A percentile compares a stretch with the other conserved stretches of the same genome.
These are phyloP conservation scores for Ustilago nuda DNA, from an alignment of 1,284 basidiomycete species.

Conservation along the genomic window DNA sequence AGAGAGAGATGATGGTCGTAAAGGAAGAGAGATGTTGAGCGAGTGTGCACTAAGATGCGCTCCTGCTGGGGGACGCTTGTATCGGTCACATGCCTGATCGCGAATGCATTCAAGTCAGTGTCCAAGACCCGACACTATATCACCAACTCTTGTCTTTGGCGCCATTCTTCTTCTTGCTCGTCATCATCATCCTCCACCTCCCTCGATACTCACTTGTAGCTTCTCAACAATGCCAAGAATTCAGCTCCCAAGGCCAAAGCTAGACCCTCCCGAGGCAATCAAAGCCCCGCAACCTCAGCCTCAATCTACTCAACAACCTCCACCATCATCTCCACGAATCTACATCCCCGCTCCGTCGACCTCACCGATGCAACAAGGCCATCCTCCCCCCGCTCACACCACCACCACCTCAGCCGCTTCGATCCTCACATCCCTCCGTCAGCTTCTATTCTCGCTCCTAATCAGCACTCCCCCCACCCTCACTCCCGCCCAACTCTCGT, in stretches of 20 bases:
- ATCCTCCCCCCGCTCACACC: not conserved
- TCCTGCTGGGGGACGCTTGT: no score
- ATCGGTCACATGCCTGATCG: no score
- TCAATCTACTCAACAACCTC: not conserved
- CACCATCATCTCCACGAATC: not conserved
- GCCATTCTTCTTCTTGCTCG: not conserved
- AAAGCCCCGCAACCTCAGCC: no score
- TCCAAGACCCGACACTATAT: no score
- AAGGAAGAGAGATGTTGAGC: no score
- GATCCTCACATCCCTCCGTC: not conserved
- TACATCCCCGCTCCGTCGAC: constrained; percentile 2
- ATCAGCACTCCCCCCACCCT: constrained; percentile 19
- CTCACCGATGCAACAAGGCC: not conserved
- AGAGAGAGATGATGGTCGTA: no score
- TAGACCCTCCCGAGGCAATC: not conserved
- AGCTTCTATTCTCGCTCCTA: constrained; percentile 14
- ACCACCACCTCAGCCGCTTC: not conserved
- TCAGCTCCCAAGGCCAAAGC: no score
- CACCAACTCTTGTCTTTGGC: no score
- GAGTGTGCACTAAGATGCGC: no score
- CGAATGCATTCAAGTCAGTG: no score
- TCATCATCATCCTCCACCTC: not conserved
- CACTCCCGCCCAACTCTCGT: constrained; percentile 14
- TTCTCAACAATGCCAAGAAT: not conserved
- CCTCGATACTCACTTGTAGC: not conserved